A percentile compares a stretch with the other conserved stretches of the same genome.
Conservation (phyloP, 805 yeast species). For the Wickerhamomyces kurtzmanii region DNA sequence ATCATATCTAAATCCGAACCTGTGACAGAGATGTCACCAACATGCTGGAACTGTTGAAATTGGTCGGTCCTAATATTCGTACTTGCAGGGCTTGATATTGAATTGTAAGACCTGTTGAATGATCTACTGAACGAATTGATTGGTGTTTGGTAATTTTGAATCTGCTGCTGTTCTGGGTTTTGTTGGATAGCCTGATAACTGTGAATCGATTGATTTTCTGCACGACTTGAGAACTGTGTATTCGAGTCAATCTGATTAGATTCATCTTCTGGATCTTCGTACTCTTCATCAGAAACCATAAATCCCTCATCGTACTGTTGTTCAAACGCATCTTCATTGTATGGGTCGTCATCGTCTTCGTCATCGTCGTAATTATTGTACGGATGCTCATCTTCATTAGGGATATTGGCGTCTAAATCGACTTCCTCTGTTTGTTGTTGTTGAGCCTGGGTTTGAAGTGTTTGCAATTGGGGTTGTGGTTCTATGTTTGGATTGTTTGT, state of each 20-base stretch:
- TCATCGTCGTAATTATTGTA: conserved; percentile 26
- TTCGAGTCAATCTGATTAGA: no score
- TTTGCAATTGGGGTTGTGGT: conserved; percentile 2
- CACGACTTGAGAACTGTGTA: no score
- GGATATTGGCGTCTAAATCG: conserved; percentile 38
- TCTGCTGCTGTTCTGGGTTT: neutral
- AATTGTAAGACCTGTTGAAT: no score
- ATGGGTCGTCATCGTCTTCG: conserved; percentile 15
- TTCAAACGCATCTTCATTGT: conserved; percentile 8
- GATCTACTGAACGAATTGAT: conserved; percentile 5
- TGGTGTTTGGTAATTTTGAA: conserved; percentile 17
- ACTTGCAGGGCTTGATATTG: conserved; percentile 14
- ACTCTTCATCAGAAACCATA: conserved; percentile 27
- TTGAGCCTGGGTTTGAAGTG: conserved; percentile 4
- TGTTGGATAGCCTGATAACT: no score
- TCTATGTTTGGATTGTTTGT: conserved; percentile 1
- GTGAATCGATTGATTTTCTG: conserved; percentile 6
- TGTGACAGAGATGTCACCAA: conserved; percentile 19
- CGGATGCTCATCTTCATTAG: conserved; percentile 27
- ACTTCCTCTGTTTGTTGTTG: conserved; percentile 7
- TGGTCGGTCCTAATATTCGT: conserved; percentile 2
- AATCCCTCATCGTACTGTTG: conserved; percentile 16
- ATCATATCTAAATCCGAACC: conserved; percentile 34
- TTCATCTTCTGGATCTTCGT: conserved; percentile 19
- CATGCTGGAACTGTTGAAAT: conserved; percentile 6